Conservation (phyloP, 2,329 filamentous ascomycete genomes). For the Pseudogymnoascus sp. region DNA sequence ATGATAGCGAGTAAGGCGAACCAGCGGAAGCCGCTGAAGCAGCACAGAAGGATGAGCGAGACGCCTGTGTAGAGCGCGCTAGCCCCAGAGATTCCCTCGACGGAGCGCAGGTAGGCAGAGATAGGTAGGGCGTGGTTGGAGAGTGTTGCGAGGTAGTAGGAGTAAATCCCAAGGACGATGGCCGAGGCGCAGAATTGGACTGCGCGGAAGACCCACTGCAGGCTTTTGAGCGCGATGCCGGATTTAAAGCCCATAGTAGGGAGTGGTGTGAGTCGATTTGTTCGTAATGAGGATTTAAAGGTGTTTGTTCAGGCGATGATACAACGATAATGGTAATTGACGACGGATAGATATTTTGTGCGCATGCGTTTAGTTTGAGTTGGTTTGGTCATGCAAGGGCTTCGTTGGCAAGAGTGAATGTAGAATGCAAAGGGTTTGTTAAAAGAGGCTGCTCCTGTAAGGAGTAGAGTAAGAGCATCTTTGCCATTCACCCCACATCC, state of each 20-base stretch:
- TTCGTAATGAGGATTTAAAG: background rate
- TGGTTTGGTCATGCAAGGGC: background rate
- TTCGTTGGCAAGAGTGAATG: background rate
- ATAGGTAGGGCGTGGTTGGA: slow-evolving; percentile 56
- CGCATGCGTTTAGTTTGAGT: background rate
- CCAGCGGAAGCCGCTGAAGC: slow-evolving; percentile 64
- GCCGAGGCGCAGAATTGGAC: slow-evolving; percentile 66
- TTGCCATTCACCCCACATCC: slow-evolving; percentile 5
- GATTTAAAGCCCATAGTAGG: slow-evolving; percentile 46
- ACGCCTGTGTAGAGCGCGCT: slow-evolving; percentile 67
- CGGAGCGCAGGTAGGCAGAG: slow-evolving; percentile 58
- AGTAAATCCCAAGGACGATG: slow-evolving; percentile 70
- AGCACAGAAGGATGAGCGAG: slow-evolving; percentile 69
- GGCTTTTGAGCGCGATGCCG: slow-evolving; percentile 57
- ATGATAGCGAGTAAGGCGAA: slow-evolving; percentile 66
- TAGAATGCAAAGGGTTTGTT: background rate
- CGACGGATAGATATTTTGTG: background rate
- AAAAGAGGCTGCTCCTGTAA: background rate
- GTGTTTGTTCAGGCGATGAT: background rate
- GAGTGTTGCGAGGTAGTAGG: slow-evolving; percentile 74
- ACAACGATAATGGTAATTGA: background rate
- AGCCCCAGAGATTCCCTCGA: slow-evolving; percentile 69
- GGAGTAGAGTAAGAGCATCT: background rate
- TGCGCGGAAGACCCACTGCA: slow-evolving; percentile 63
- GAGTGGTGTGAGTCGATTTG: background rate